Percentiles rank a stretch among this genome's conserved stretches.
Evolutionary conservation across 1,139 yeast genomes (phyloP).

Genomic region (Debaryomycetaceae sp.): DNA sequence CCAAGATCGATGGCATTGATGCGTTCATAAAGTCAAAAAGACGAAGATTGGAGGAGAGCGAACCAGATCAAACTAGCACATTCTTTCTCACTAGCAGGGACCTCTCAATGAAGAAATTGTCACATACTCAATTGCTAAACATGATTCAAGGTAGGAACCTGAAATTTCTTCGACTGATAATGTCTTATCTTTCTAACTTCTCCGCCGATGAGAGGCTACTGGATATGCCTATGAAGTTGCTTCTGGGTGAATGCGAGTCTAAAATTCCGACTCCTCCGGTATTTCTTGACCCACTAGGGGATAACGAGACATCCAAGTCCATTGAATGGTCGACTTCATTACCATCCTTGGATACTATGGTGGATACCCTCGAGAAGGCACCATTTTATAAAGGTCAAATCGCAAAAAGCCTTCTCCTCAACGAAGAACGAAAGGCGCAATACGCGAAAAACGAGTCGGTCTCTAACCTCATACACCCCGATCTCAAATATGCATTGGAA

Average conservation of each 20-base stretch:
- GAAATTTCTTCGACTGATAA: conserved; percentile 47
- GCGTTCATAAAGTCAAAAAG: conserved; percentile 19
- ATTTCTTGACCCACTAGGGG: conserved; percentile 25
- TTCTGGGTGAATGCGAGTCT: conserved; percentile 27
- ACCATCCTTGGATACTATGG: conserved; percentile 28
- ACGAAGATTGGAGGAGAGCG: conserved; percentile 12
- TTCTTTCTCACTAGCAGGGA: conserved; percentile 27
- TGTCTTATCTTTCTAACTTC: conserved; percentile 34
- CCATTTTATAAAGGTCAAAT: conserved; percentile 63
- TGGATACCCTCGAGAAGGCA: conserved; percentile 40
- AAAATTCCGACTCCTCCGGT: conserved; percentile 46
- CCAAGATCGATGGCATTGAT: conserved; percentile 43
- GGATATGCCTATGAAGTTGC: conserved; percentile 26
- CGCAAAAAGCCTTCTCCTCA: conserved; percentile 24
- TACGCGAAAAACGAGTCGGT: conserved; percentile 9
- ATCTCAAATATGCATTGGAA: conserved; percentile 41
- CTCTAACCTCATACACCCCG: conserved; percentile 44
- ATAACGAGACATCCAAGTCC: conserved; percentile 14
- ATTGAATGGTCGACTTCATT: background rate
- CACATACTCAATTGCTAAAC: conserved; percentile 42
- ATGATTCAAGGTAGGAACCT: conserved; percentile 58
- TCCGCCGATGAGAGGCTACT: conserved; percentile 19
- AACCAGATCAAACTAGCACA: conserved; percentile 8
- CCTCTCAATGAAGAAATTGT: conserved; percentile 20
- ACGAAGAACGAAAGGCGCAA: conserved; percentile 18